Base-by-base conservation (phyloP, 179 eudicot species). In the Silene coronaria region DNA sequence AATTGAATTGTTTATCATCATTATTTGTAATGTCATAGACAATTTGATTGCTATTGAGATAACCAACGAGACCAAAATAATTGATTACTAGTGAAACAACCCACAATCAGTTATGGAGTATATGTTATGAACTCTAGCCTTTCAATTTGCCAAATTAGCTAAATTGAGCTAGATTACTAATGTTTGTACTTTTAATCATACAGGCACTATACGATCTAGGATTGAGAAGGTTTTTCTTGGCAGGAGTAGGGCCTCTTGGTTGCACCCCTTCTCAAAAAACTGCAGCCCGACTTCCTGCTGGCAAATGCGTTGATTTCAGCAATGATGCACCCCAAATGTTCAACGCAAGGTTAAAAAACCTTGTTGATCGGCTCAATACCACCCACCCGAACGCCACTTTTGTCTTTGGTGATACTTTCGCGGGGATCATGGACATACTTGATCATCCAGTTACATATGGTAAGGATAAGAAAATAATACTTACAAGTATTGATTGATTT, bases 201-300 rank as follows among this genome's bases (percentile, higher is more conserved):
- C 76, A 91, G 97, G 85, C 80, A 36, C 80, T 92, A 8, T 78
- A 90, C 71, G 79, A 78, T 64, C 81, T 82, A 36, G 98, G 98
- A 46, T 27, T 90, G 38, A 82, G 96, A 65, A 85, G 86, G 73
- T 92, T 94, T 78, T 77, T 86, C 55, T 9, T 92, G 6, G 86
- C 85, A 1, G 96, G 91, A 16, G 57, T 94, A 17, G 92, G 90
- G 17, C 91, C 94, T 1, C 81, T 94, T 10, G 98, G 98, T 21
- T 94, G 98, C 83, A 84, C 88, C 60, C 98, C 97, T 0, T 87
- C 84, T 63, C 94, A 90, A 46, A 81, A 81, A 74, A 89, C 97
- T 6, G 81, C 69, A 2, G 86, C 78, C 13, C 71, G 73, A 28
- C 27, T 63, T 19, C 88, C 86, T 0, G 67, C 82, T 2, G 89